phyloP scores from a whole-genome alignment of 2,329 filamentous ascomycete genomes.

The Podosphaera fusca region DNA sequence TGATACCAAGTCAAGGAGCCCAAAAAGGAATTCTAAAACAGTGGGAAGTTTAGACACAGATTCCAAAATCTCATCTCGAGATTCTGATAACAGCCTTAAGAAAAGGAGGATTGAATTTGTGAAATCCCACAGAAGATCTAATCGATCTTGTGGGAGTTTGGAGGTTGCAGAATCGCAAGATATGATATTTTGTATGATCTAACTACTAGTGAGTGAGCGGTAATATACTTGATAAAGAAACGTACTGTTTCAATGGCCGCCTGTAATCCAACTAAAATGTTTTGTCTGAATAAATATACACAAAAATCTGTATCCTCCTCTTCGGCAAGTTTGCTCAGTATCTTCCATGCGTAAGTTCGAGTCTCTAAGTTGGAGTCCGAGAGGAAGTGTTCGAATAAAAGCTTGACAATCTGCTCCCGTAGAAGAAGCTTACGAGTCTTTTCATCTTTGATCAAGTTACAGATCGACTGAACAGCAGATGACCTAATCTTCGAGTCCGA shows the following conservation, averaged over 20 bases:
- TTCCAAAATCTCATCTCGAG: conserved; percentile 35
- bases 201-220: conserved; percentile 2
- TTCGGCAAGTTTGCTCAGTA: conserved; percentile 34
- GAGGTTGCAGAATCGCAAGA: conserved; percentile 20
- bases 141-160: conserved; percentile 29
- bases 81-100: conserved; percentile 29
- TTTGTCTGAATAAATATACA: conserved; percentile 37
- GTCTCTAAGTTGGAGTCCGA: conserved; percentile 39
- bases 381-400: conserved; percentile 38
- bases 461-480: conserved; percentile 33
- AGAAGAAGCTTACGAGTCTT: conserved; percentile 41
- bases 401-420: conserved; percentile 40
- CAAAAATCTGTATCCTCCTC: conserved; percentile 46
- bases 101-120: conserved; percentile 29
- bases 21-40: conserved; percentile 30
- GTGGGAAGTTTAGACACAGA: conserved; percentile 26
- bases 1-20: conserved; percentile 21
- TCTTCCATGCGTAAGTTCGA: conserved; percentile 43
- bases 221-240: conserved; percentile 2
- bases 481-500: conserved; percentile 34
- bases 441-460: conserved; percentile 36
- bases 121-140: conserved; percentile 29
- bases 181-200: conserved; percentile 14
- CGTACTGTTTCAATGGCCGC: conserved; percentile 30
- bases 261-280: conserved; percentile 36